Base-by-base conservation (phyloP, 2,329 filamentous ascomycete species). In the Talaromyces piceae region DNA sequence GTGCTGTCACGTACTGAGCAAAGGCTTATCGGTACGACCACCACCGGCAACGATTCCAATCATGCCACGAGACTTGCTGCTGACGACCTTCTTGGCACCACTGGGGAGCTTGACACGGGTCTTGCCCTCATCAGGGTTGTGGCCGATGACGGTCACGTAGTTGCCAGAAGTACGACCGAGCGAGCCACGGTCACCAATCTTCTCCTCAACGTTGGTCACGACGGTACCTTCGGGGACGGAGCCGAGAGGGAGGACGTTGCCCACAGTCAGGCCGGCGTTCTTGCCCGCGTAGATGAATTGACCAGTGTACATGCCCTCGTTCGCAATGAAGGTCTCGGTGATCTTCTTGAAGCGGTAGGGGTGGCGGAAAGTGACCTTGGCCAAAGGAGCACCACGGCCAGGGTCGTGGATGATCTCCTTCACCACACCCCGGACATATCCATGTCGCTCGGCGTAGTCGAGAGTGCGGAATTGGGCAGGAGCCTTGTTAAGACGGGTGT, bases 281-380 rank as follows among this genome's bases (percentile, higher is more conserved):
- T 98, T 98, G 74, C 93, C 93, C 73, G 91, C 93, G 79, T 98
- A 98, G 86, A 98, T 90, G 84, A 98, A 98, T 79, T 98, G 93
- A 74, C 93, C 93, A 64, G 93, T 96, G 88, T 97, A 98, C 91
- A 97, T 96, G 81, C 93, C 93, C 83, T 97, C 93, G 80, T 97
- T 98, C 78, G 93, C 93, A 73, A 98, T 98, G 86, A 98, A 96
- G 66, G 93, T 98, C 86, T 98, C 91, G 76, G 87, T 91, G 75
- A 90, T 80, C 74, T 91, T 86, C 86, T 95, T 95, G 87, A 88
- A 97, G 77, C 85, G 84, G 87, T 98, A 98, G 68, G 93, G 90
- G 78, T 95, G 88, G 69, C 93, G 91, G 88, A 98, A 98, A 67
- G 83, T 79, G 71, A 98, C 91, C 78, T 88, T 89, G 74, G 93